phyloP scores from a whole-genome alignment of 2,329 filamentous ascomycete genomes.

The Blastomyces parvus region DNA sequence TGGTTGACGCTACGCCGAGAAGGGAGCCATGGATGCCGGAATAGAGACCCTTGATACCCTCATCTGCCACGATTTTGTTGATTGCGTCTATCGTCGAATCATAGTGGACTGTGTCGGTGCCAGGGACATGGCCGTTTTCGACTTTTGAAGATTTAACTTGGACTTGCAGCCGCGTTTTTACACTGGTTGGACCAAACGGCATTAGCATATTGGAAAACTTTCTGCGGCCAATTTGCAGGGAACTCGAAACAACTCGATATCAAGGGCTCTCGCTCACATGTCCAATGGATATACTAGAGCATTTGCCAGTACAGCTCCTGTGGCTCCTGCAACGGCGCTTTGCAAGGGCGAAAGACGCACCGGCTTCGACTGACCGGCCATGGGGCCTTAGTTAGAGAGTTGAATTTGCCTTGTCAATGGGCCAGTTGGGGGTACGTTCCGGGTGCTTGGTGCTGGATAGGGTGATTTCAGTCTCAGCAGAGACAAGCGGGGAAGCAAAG shows the following conservation, averaged over 20 bases:
- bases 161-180: constrained; percentile 93
- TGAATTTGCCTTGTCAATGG: neutral
- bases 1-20: constrained; percentile 88
- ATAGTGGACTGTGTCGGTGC: constrained; percentile 56
- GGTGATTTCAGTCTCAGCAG: neutral
- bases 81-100: constrained; percentile 81
- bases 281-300: constrained; percentile 92
- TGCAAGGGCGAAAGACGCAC: constrained; percentile 79
- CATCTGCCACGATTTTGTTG: constrained; percentile 67
- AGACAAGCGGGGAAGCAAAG: neutral
- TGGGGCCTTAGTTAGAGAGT: constrained; percentile 21
- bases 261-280: constrained; percentile 62
- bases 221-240: neutral
- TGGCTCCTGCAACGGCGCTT: constrained; percentile 80
- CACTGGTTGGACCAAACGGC: constrained; percentile 43
- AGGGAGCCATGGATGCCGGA: constrained; percentile 78
- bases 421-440: neutral
- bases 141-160: constrained; percentile 62
- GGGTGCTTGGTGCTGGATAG: too few relatives aligned
- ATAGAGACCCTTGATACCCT: constrained; percentile 76
- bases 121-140: constrained; percentile 35
- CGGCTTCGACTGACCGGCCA: constrained; percentile 55
- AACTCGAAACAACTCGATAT: neutral
- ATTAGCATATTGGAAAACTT: constrained; percentile 7
- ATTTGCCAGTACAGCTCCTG: constrained; percentile 89